Conservation (phyloP, 2,329 filamentous ascomycete genomes). For the Talaromyces albobiverticillius region DNA sequence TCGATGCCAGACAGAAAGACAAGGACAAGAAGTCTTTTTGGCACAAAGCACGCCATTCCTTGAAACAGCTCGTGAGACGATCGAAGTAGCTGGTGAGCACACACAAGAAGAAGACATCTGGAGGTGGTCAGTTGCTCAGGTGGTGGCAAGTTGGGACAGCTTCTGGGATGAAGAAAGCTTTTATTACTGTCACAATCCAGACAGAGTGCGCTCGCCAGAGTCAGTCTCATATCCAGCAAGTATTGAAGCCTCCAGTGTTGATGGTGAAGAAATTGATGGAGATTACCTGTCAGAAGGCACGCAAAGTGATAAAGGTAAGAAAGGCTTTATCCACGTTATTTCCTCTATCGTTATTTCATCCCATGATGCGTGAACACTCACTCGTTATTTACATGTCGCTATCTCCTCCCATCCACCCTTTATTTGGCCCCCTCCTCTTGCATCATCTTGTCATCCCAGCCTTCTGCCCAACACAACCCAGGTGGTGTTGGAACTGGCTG, state of each 20-base stretch:
- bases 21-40: slow-evolving; percentile 9
- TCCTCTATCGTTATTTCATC: background rate
- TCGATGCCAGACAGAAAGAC: slow-evolving; percentile 9
- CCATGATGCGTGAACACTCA: background rate
- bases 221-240: background rate
- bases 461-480: background rate
- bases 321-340: too few species aligned
- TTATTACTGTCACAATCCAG: slow-evolving; percentile 1
- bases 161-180: slow-evolving; percentile 10
- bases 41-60: slow-evolving; percentile 1
- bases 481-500: background rate
- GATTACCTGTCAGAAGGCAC: background rate
- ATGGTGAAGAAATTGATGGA: background rate
- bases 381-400: background rate
- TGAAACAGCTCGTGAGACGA: background rate
- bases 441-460: background rate
- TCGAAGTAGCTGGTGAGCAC: background rate
- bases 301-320: background rate
- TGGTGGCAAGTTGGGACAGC: slow-evolving; percentile 2
- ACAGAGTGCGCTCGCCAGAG: background rate
- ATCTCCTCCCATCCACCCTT: background rate
- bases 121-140: background rate
- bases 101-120: background rate
- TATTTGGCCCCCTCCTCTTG: background rate
- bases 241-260: background rate